phyloP scores from a whole-genome alignment of 805 yeast genomes.

The Saccharomyces paradoxus region DNA sequence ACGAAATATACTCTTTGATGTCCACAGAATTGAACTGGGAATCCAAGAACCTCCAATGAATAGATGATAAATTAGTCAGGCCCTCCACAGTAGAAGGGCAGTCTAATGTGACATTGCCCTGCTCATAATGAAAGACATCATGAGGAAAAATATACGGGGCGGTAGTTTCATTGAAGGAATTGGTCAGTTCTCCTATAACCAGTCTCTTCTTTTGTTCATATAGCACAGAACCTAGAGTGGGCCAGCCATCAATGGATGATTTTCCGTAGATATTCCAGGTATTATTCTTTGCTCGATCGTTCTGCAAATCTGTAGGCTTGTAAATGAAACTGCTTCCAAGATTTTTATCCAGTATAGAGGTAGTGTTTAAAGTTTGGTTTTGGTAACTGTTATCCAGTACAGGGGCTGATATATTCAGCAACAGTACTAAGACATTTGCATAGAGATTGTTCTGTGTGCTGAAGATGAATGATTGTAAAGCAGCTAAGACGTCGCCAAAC shows the following conservation, averaged over 20 bases:
- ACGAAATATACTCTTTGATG: slow-evolving; percentile 34
- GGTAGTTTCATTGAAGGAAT: slow-evolving; percentile 23
- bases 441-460: slow-evolving; percentile 40
- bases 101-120: slow-evolving; percentile 13
- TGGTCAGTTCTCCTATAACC: slow-evolving; percentile 30
- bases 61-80: slow-evolving; percentile 8
- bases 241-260: slow-evolving; percentile 25
- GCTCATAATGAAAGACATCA: slow-evolving; percentile 15
- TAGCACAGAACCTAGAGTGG: slow-evolving; percentile 31
- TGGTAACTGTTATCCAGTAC: neutral
- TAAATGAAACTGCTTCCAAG: slow-evolving; percentile 22
- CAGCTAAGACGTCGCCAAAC: slow-evolving; percentile 22
- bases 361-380: slow-evolving; percentile 8
- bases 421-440: slow-evolving; percentile 37
- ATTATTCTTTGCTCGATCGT: slow-evolving; percentile 14
- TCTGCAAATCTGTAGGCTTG: slow-evolving; percentile 20
- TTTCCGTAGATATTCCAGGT: slow-evolving; percentile 13
- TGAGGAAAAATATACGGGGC: slow-evolving; percentile 27
- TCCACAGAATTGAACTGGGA: slow-evolving; percentile 38
- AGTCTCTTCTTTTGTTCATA: slow-evolving; percentile 31
- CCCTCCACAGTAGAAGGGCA: slow-evolving; percentile 15
- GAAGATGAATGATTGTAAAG: slow-evolving; percentile 30
- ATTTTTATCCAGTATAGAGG: slow-evolving; percentile 13
- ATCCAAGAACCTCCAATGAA: slow-evolving; percentile 34
- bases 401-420: slow-evolving; percentile 29